These are phyloP conservation scores for Mucor racemosus DNA, from an alignment of 371 early-diverging fungal species.

Conservation along the genomic window DNA sequence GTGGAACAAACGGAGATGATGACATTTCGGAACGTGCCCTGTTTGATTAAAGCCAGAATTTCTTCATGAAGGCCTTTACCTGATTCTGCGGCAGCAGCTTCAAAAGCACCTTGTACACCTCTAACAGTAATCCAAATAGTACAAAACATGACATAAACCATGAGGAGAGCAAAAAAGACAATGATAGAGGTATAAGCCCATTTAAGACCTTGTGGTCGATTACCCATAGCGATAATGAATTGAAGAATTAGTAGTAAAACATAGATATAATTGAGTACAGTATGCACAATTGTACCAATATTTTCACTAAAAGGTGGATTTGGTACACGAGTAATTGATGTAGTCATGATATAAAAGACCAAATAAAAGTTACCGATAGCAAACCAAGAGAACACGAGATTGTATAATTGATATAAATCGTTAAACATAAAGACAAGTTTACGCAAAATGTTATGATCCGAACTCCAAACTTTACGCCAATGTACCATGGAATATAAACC, in stretches of 20 bases:
- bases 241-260: constrained; percentile 49
- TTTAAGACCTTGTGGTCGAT: constrained; percentile 73
- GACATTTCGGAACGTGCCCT: constrained; percentile 59
- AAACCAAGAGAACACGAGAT: constrained; percentile 73
- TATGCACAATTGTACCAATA: constrained; percentile 18
- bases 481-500: constrained; percentile 58
- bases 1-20: constrained; percentile 68
- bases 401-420: constrained; percentile 61
- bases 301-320: constrained; percentile 26
- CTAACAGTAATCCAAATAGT: constrained; percentile 56
- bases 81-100: constrained; percentile 13
- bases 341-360: constrained; percentile 72
- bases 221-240: constrained; percentile 75
- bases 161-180: constrained; percentile 55
- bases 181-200: constrained; percentile 45
- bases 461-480: constrained; percentile 56
- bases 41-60: constrained; percentile 25
- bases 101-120: constrained; percentile 45
- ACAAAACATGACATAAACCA: constrained; percentile 67
- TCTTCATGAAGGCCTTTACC: constrained; percentile 11
- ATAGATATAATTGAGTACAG: constrained; percentile 58
- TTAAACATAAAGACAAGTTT: constrained; percentile 66
- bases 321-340: constrained; percentile 23
- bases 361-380: constrained; percentile 79
- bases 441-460: constrained; percentile 59